Evolutionary conservation across 768 basidiomycete genomes (phyloP).

Genomic region (Lyophyllum decastes): DNA sequence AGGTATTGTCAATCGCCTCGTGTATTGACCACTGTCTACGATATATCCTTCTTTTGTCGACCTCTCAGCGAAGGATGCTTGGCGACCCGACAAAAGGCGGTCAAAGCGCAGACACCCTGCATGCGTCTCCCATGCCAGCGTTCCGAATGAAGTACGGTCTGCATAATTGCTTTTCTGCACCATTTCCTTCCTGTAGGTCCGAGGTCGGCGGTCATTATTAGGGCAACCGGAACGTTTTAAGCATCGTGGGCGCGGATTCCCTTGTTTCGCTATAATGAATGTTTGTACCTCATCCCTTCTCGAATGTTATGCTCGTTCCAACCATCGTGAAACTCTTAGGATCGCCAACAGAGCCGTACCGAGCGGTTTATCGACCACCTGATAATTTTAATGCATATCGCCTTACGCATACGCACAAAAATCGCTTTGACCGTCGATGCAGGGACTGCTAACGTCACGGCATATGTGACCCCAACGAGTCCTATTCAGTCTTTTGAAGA

Average conservation of each 20-base stretch:
- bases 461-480: conserved; percentile 13
- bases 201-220: neutral
- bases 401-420: conserved; percentile 22
- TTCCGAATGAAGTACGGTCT: neutral
- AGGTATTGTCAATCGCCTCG: no score
- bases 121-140: neutral
- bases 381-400: conserved; percentile 2
- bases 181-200: neutral
- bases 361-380: conserved; percentile 4
- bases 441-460: conserved; percentile 23
- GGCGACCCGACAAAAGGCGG: neutral
- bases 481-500: no score
- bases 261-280: conserved; percentile 18
- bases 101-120: neutral
- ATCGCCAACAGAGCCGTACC: neutral
- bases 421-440: conserved; percentile 23
- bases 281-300: neutral
- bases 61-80: neutral
- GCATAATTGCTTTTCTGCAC: neutral
- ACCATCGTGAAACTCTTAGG: neutral
- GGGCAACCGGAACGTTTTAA: conserved; percentile 22
- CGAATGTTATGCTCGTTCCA: neutral
- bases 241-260: conserved; percentile 19
- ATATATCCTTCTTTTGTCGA: no score
- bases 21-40: no score